Evolutionary conservation across 2,329 filamentous ascomycete species (phyloP).

Genomic region (Colletotrichum eremochloae): DNA sequence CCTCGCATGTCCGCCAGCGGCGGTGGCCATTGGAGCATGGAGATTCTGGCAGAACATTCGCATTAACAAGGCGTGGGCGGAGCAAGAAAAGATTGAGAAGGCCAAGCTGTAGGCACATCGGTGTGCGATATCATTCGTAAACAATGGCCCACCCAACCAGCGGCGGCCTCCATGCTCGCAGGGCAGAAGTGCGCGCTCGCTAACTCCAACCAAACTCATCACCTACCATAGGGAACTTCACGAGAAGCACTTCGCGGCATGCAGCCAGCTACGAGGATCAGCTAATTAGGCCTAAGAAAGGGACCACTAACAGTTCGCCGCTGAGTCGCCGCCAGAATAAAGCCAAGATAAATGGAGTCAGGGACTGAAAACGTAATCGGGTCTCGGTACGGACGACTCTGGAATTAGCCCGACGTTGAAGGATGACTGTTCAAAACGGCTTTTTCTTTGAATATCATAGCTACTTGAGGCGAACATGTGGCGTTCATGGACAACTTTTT

Average conservation of each 20-base stretch:
- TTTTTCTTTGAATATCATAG: neutral
- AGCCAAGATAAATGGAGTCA: neutral
- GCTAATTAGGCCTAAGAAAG: neutral
- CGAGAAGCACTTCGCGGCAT: neutral
- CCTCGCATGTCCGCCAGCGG: slow-evolving; percentile 80
- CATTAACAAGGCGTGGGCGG: slow-evolving; percentile 79
- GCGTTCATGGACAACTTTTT: neutral
- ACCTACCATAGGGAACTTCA: neutral
- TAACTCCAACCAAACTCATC: neutral
- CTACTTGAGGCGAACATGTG: neutral
- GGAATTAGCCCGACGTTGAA: neutral
- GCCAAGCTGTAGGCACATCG: slow-evolving; percentile 54
- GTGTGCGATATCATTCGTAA: neutral
- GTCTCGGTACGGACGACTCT: neutral
- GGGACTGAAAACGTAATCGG: neutral
- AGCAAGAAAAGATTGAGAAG: slow-evolving; percentile 63
- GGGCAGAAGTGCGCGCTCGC: neutral
- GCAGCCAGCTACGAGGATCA: neutral
- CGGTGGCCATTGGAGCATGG: slow-evolving; percentile 76
- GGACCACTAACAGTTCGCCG: neutral
- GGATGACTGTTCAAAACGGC: neutral
- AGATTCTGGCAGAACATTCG: slow-evolving; percentile 79
- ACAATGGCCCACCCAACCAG: neutral
- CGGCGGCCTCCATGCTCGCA: neutral
- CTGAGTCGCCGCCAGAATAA: neutral